These are phyloP conservation scores for Medicago ruthenica DNA, from an alignment of 306 rosid species.

Conservation along the genomic window DNA sequence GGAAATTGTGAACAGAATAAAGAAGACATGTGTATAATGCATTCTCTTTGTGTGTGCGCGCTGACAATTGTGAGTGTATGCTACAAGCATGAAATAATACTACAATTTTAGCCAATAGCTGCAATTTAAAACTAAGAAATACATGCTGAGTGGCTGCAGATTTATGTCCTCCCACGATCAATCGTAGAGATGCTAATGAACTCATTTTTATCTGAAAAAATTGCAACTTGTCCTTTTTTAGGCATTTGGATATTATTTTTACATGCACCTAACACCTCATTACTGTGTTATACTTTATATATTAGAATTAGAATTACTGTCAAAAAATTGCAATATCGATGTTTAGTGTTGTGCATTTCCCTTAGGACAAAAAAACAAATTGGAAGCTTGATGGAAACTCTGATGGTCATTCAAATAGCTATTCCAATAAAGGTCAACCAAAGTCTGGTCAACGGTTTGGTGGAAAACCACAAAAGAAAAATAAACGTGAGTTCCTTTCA, in stretches of 20 bases:
- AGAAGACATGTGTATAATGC: neutral
- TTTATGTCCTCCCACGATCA: conserved; percentile 19
- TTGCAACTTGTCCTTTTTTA: conserved; percentile 18
- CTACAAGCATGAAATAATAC: neutral
- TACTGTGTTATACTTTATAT: neutral
- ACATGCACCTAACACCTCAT: conserved; percentile 16
- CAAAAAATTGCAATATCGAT: conserved; percentile 14
- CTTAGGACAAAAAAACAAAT: conserved; percentile 55
- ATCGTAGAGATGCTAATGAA: conserved; percentile 14
- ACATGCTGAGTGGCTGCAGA: conserved; percentile 25
- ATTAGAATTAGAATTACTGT: conserved; percentile 20
- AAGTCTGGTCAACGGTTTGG: conserved; percentile 52
- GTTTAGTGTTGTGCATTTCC: conserved; percentile 36
- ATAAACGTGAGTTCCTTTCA: conserved; percentile 57
- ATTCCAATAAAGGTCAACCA: conserved; percentile 52
- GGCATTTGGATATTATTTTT: conserved; percentile 19
- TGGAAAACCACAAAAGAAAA: conserved; percentile 61
- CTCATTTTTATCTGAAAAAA: conserved; percentile 7
- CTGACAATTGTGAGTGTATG: neutral
- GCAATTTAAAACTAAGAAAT: conserved; percentile 19
- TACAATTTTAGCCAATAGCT: neutral
- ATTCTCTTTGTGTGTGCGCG: neutral
- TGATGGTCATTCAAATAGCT: conserved; percentile 45
- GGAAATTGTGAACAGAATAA: conserved; percentile 3
- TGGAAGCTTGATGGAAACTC: conserved; percentile 47